These are phyloP conservation scores for Trichosphaerium sp. DNA, from an alignment of 78 protist species.

Conservation along the genomic window DNA sequence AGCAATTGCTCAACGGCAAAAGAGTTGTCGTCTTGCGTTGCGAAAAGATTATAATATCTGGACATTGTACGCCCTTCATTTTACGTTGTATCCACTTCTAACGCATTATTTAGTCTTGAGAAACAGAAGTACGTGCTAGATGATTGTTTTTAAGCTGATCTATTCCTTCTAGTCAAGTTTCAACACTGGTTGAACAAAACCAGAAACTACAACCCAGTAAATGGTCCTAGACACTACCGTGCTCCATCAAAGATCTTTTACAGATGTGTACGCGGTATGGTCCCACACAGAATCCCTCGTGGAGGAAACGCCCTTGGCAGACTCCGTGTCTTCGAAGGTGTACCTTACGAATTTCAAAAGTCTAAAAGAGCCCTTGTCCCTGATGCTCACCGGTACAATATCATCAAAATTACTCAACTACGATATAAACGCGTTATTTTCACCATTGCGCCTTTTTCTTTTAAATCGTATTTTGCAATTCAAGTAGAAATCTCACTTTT, in stretches of 20 bases:
- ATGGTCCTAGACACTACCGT: slow-evolving; percentile 90
- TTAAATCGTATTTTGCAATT: no score
- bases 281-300: slow-evolving; percentile 96
- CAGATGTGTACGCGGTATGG: slow-evolving; percentile 96
- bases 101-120: no score
- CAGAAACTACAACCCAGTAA: slow-evolving; percentile 85
- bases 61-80: slow-evolving; percentile 45
- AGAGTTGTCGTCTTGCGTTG: slow-evolving; percentile 84
- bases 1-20: slow-evolving; percentile 91
- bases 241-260: slow-evolving; percentile 90
- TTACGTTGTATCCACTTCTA: not conserved
- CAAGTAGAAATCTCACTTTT: no score
- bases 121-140: slow-evolving; percentile 1
- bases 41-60: slow-evolving; percentile 87
- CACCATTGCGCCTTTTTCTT: no score
- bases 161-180: slow-evolving; percentile 44
- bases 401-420: no score
- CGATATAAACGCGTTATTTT: no score
- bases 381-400: slow-evolving; percentile 87
- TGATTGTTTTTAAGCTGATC: not conserved
- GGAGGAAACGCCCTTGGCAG: slow-evolving; percentile 90
- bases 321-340: slow-evolving; percentile 90
- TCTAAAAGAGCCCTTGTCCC: slow-evolving; percentile 91
- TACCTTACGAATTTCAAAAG: slow-evolving; percentile 89
- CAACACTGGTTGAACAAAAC: slow-evolving; percentile 63